These are phyloP conservation scores for Zymoseptoria ardabiliae DNA, from an alignment of 2,329 filamentous ascomycete species.

Conservation along the genomic window DNA sequence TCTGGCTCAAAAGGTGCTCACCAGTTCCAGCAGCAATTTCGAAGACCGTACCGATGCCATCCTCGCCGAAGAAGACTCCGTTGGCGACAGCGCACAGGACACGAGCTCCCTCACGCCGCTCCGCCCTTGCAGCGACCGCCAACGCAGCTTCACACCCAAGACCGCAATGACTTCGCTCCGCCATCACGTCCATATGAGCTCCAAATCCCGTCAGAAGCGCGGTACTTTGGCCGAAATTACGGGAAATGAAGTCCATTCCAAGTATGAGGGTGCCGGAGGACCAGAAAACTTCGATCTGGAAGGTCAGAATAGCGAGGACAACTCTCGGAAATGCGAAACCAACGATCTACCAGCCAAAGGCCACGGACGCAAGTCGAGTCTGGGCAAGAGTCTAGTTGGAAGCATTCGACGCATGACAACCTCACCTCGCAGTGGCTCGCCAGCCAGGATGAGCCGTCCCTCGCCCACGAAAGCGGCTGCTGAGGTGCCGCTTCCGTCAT, in stretches of 20 bases:
- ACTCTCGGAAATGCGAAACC: background rate
- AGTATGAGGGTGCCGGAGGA: background rate
- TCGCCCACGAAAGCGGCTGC: constrained; percentile 10
- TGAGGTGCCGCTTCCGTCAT: constrained; percentile 18
- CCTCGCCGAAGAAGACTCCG: background rate
- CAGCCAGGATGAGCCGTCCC: constrained; percentile 4
- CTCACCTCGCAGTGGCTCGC: constrained; percentile 2
- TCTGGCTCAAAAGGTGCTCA: background rate
- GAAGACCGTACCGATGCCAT: background rate
- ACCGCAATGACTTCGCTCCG: constrained; percentile 15
- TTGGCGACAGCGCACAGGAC: background rate
- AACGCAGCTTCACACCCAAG: constrained; percentile 14
- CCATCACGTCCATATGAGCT: constrained; percentile 13
- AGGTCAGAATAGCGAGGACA: background rate
- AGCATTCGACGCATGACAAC: constrained; percentile 17
- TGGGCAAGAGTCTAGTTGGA: constrained; percentile 20
- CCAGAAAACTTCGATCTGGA: constrained; percentile 1
- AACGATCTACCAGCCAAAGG: constrained; percentile 4
- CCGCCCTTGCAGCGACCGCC: constrained; percentile 4
- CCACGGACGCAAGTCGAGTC: constrained; percentile 14
- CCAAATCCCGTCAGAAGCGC: constrained; percentile 9
- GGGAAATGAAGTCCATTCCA: background rate
- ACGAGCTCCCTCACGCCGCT: constrained; percentile 8
- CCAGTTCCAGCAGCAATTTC: background rate
- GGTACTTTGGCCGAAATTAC: constrained; percentile 9